A percentile compares a stretch with the other conserved stretches of the same genome.
phyloP scores from a whole-genome alignment of 2,329 filamentous ascomycete genomes.

The Corniculantispora saksenae region DNA sequence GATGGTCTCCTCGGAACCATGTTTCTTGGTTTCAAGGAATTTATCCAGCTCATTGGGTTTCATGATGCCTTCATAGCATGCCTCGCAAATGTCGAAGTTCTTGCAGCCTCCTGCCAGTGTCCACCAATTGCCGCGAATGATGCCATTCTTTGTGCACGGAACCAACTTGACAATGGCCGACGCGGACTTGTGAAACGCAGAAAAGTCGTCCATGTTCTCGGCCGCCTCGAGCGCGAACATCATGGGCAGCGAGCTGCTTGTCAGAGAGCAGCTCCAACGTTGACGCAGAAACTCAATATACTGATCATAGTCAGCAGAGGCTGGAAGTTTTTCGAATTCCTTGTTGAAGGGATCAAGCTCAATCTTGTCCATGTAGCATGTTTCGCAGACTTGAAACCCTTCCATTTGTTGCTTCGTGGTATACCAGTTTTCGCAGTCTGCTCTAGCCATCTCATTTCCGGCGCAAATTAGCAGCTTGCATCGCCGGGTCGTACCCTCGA shows the following conservation, averaged over 20 bases:
- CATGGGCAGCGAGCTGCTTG: conserved; percentile 26
- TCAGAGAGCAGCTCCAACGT: conserved; percentile 29
- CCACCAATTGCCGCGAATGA: conserved; percentile 37
- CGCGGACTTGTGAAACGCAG: conserved; percentile 30
- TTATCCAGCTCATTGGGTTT: conserved; percentile 26
- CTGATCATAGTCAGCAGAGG: conserved; percentile 25
- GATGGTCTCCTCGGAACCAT: conserved; percentile 23
- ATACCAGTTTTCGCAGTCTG: conserved; percentile 30
- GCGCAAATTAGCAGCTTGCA: conserved; percentile 32
- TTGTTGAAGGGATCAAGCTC: conserved; percentile 30
- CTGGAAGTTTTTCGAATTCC: conserved; percentile 30
- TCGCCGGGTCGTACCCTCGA: conserved; percentile 25
- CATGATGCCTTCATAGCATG: conserved; percentile 35
- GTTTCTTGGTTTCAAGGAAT: conserved; percentile 32
- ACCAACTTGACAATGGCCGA: conserved; percentile 26
- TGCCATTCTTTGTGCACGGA: conserved; percentile 31
- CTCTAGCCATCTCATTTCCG: conserved; percentile 24
- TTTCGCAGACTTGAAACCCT: conserved; percentile 33
- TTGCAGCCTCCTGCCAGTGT: conserved; percentile 29
- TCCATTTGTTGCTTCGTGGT: conserved; percentile 27
- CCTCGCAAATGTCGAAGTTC: conserved; percentile 33
- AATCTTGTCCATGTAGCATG: conserved; percentile 38
- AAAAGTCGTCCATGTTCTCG: conserved; percentile 28
- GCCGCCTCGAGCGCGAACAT: conserved; percentile 30
- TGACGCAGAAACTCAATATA: conserved; percentile 26